Evolutionary conservation across 768 basidiomycete species (phyloP).

Genomic region (Suillus sp.): DNA sequence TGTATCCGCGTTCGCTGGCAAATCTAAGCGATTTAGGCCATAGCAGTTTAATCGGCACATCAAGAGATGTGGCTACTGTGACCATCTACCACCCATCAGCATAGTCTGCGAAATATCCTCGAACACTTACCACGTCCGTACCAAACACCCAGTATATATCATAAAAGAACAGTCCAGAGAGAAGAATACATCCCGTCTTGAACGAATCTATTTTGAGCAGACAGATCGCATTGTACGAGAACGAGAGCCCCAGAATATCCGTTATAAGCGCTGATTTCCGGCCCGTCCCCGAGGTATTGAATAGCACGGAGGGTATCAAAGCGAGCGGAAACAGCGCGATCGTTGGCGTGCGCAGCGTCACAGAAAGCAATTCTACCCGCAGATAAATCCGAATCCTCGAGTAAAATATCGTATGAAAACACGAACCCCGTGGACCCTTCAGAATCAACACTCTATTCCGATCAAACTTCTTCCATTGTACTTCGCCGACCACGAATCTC

Average conservation of each 20-base stretch:
- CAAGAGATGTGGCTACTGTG: slow-evolving; percentile 84
- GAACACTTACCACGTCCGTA: slow-evolving; percentile 71
- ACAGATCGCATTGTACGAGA: slow-evolving; percentile 77
- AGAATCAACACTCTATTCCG: slow-evolving; percentile 45
- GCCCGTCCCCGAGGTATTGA: slow-evolving; percentile 45
- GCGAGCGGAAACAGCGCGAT: slow-evolving; percentile 59
- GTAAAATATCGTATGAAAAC: neutral
- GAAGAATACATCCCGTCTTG: slow-evolving; percentile 78
- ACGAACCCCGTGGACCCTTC: slow-evolving; percentile 47
- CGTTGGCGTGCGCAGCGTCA: slow-evolving; percentile 62
- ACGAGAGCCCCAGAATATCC: slow-evolving; percentile 75
- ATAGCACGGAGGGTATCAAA: slow-evolving; percentile 64
- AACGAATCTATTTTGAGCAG: slow-evolving; percentile 89
- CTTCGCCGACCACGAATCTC: slow-evolving; percentile 49
- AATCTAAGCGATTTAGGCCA: slow-evolving; percentile 72
- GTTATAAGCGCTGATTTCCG: slow-evolving; percentile 72
- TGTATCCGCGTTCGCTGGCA: slow-evolving; percentile 58
- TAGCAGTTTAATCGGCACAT: slow-evolving; percentile 91
- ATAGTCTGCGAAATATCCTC: neutral
- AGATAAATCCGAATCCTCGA: neutral
- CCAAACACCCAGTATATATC: slow-evolving; percentile 97
- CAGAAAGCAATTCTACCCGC: slow-evolving; percentile 34
- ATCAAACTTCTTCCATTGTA: slow-evolving; percentile 61
- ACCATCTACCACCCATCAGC: slow-evolving; percentile 67
- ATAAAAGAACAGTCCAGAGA: slow-evolving; percentile 87